These are phyloP conservation scores for Backusella tuberculispora DNA, from an alignment of 192 early-diverging fungal genomes.

Conservation along the genomic window DNA sequence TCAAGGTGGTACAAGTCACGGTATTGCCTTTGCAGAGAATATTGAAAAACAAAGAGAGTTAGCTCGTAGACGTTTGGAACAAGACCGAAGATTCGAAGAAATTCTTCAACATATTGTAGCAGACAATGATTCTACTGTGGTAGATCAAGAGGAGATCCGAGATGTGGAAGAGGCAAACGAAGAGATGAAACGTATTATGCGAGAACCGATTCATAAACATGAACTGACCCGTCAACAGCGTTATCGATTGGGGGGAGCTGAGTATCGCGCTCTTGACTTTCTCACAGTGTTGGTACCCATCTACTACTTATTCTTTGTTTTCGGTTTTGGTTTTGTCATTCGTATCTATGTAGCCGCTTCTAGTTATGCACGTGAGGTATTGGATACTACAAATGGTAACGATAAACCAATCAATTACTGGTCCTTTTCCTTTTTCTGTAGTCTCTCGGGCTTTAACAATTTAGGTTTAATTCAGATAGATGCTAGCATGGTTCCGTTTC, in stretches of 20 bases:
- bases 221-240: slow-evolving; percentile 37
- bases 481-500: slow-evolving; percentile 38
- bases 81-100: slow-evolving; percentile 28
- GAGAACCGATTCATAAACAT: slow-evolving; percentile 36
- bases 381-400: slow-evolving; percentile 22
- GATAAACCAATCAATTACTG: slow-evolving; percentile 25
- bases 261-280: slow-evolving; percentile 39
- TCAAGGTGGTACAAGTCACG: not conserved
- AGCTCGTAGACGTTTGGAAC: slow-evolving; percentile 27
- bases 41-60: slow-evolving; percentile 34
- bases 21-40: slow-evolving; percentile 43
- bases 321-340: slow-evolving; percentile 10
- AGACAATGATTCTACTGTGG: not conserved
- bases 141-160: not conserved
- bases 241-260: slow-evolving; percentile 36
- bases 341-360: slow-evolving; percentile 37
- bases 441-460: slow-evolving; percentile 38
- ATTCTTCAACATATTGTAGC: not conserved
- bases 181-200: slow-evolving; percentile 32
- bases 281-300: slow-evolving; percentile 25
- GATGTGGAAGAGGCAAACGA: not conserved
- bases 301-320: slow-evolving; percentile 34
- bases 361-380: slow-evolving; percentile 29
- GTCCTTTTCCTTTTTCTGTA: slow-evolving; percentile 35
- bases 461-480: slow-evolving; percentile 25